Evolutionary conservation across 129 eudicot genomes (phyloP).

Genomic region (Arctium lappa): DNA sequence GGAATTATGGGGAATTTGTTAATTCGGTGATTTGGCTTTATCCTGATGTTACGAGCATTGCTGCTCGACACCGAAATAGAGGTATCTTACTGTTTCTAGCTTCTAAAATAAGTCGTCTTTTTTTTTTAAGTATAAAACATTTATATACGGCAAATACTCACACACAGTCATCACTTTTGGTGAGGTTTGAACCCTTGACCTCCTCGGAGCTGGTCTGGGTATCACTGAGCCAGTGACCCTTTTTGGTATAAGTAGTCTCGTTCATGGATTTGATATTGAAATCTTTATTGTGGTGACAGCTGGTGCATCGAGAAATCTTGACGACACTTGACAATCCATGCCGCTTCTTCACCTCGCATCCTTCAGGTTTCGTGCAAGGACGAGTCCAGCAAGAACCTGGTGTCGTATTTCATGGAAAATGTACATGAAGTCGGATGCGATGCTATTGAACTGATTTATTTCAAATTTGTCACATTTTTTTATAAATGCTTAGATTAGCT

Average conservation of each 20-base stretch:
- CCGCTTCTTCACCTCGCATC: not conserved
- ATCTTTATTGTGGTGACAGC: not conserved
- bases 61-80: not conserved
- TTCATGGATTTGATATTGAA: not conserved
- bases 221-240: not conserved
- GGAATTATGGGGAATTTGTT: not conserved
- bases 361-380: not conserved
- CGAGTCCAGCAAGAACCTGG: not conserved
- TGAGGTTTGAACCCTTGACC: not conserved
- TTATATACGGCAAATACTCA: not conserved
- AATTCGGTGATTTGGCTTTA: slow-evolving; percentile 5
- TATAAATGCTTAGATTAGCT: not conserved
- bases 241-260: not conserved
- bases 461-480: not conserved
- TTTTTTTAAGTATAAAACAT: not conserved
- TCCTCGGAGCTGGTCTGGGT: not conserved
- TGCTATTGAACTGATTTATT: not conserved
- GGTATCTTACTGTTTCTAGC: slow-evolving; percentile 5
- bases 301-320: not conserved
- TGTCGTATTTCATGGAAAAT: not conserved
- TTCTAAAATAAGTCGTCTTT: not conserved
- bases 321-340: not conserved
- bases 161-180: not conserved
- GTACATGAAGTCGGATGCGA: not conserved
- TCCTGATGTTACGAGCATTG: not conserved